Conservation (phyloP, 1,284 basidiomycete genomes). For the Ganoderma meredithae region DNA sequence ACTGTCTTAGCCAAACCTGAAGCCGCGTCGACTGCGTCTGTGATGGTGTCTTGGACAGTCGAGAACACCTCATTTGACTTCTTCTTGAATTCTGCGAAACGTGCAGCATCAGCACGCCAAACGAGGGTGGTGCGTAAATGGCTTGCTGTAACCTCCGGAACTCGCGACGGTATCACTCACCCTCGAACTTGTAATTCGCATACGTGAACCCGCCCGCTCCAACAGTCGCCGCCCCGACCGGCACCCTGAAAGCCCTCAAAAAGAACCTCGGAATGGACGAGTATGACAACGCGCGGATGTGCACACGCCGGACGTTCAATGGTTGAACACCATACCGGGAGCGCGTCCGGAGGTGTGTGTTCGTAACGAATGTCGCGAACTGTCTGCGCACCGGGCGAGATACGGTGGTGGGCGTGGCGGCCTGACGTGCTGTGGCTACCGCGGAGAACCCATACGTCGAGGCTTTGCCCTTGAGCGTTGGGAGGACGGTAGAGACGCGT, state of each 20-base stretch:
- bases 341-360: constrained; percentile 49
- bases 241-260: constrained; percentile 84
- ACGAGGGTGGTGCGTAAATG: background rate
- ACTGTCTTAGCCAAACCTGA: constrained; percentile 70
- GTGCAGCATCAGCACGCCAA: background rate
- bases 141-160: background rate
- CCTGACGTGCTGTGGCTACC: constrained; percentile 38
- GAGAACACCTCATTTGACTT: constrained; percentile 71
- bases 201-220: constrained; percentile 92
- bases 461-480: constrained; percentile 56
- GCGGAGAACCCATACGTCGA: constrained; percentile 56
- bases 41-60: constrained; percentile 71
- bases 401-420: constrained; percentile 38
- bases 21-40: constrained; percentile 70
- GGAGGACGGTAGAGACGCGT: constrained; percentile 46
- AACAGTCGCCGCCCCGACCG: constrained; percentile 84
- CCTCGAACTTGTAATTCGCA: constrained; percentile 94
- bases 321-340: constrained; percentile 52
- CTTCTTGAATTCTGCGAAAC: constrained; percentile 67
- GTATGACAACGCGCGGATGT: constrained; percentile 83
- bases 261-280: constrained; percentile 85
- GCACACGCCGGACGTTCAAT: constrained; percentile 63
- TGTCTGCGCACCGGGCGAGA: constrained; percentile 58
- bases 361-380: constrained; percentile 62
- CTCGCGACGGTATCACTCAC: constrained; percentile 52